These are phyloP conservation scores for Mycena belliarum DNA, from an alignment of 768 basidiomycete species.

Conservation along the genomic window DNA sequence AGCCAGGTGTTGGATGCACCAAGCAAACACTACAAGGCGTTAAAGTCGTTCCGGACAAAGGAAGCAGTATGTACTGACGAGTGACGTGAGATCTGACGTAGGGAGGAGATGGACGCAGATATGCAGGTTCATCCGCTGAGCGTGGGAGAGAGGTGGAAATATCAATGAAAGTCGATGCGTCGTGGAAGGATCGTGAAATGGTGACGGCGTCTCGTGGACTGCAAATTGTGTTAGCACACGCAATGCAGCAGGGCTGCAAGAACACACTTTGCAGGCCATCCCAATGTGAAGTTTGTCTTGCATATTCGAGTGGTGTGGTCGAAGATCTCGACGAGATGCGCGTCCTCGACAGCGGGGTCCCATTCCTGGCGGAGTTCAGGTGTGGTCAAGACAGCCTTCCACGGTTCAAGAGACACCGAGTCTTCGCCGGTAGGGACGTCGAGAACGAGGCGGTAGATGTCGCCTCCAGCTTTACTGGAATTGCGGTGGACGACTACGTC, in stretches of 20 bases:
- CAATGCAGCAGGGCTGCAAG: neutral
- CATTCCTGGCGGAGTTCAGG: slow-evolving; percentile 88
- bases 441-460: slow-evolving; percentile 77
- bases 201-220: slow-evolving; percentile 95
- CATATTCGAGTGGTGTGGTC: slow-evolving; percentile 84
- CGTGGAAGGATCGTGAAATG: slow-evolving; percentile 83
- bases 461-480: slow-evolving; percentile 67
- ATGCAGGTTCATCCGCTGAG: slow-evolving; percentile 87
- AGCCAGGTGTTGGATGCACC: slow-evolving; percentile 81
- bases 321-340: slow-evolving; percentile 81
- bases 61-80: slow-evolving; percentile 42
- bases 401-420: slow-evolving; percentile 64
- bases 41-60: slow-evolving; percentile 13
- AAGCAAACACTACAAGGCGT: slow-evolving; percentile 68
- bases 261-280: slow-evolving; percentile 97
- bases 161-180: slow-evolving; percentile 81
- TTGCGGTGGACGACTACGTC: slow-evolving; percentile 83
- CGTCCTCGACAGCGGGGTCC: slow-evolving; percentile 91
- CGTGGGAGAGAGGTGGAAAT: slow-evolving; percentile 93
- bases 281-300: slow-evolving; percentile 89
- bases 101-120: slow-evolving; percentile 88
- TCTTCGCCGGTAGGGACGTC: slow-evolving; percentile 76
- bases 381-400: slow-evolving; percentile 80
- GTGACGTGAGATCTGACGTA: slow-evolving; percentile 87
- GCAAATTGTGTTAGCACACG: slow-evolving; percentile 17